Evolutionary conservation across 1,284 basidiomycete species (phyloP).

Genomic region (Jaminaea rosea): DNA sequence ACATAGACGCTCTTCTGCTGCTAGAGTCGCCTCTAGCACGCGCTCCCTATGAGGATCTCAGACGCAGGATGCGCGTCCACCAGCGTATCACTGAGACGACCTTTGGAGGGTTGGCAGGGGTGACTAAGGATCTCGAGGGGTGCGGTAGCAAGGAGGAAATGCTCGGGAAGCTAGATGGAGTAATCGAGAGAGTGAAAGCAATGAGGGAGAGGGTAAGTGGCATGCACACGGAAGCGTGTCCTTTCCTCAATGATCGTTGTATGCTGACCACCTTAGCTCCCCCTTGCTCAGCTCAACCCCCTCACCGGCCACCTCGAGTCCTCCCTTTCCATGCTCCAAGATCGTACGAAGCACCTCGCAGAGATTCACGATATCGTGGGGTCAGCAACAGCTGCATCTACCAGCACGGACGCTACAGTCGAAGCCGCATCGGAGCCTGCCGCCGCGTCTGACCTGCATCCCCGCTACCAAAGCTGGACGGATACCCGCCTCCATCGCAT

Average conservation of each 20-base stretch:
- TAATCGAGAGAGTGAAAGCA: slow-evolving; percentile 65
- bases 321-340: slow-evolving; percentile 1
- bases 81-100: slow-evolving; percentile 34
- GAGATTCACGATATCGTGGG: slow-evolving; percentile 17
- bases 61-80: slow-evolving; percentile 28
- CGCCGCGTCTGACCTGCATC: neutral
- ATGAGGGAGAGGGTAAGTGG: slow-evolving; percentile 67
- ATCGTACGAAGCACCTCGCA: slow-evolving; percentile 20
- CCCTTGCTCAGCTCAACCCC: neutral
- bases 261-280: neutral
- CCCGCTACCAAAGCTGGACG: slow-evolving; percentile 54
- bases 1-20: slow-evolving; percentile 64
- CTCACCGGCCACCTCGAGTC: neutral
- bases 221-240: slow-evolving; percentile 3
- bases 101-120: slow-evolving; percentile 8
- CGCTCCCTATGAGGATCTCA: slow-evolving; percentile 51
- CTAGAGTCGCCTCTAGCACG: slow-evolving; percentile 79
- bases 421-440: neutral
- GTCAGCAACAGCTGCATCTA: too few species aligned
- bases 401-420: neutral
- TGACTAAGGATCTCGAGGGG: neutral
- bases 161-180: slow-evolving; percentile 58
- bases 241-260: slow-evolving; percentile 18
- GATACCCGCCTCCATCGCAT: slow-evolving; percentile 74
- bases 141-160: slow-evolving; percentile 5